phyloP scores from a whole-genome alignment of 225 moss, liverwort and hornwort species.

The Antitrichia curtipendula region DNA sequence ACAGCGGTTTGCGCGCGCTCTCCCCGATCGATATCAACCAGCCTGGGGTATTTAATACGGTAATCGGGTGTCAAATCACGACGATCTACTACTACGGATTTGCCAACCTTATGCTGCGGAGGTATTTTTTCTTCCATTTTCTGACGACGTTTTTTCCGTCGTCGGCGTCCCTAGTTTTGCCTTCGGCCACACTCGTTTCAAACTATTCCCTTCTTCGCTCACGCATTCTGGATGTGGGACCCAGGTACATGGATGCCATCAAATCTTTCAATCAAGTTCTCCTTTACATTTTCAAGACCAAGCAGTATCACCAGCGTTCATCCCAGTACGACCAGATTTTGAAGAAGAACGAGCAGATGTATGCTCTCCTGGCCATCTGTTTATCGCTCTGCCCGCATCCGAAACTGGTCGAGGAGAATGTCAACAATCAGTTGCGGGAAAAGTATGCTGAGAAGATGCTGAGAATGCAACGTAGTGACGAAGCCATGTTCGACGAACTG shows the following conservation, averaged over 20 bases:
- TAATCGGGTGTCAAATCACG: slow-evolving; percentile 93
- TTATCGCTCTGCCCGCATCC: slow-evolving; percentile 90
- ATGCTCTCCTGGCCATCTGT: slow-evolving; percentile 80
- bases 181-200: not conserved
- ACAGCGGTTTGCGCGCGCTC: slow-evolving; percentile 81
- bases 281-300: slow-evolving; percentile 88
- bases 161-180: not conserved
- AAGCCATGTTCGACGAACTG: slow-evolving; percentile 87
- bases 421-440: slow-evolving; percentile 90
- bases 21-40: slow-evolving; percentile 79
- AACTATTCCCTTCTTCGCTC: not conserved
- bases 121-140: slow-evolving; percentile 18
- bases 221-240: not conserved
- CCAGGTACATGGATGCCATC: slow-evolving; percentile 83
- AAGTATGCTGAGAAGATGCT: slow-evolving; percentile 99
- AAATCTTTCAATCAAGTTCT: slow-evolving; percentile 95
- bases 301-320: slow-evolving; percentile 94
- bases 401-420: slow-evolving; percentile 93
- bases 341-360: slow-evolving; percentile 99
- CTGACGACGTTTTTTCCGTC: not conserved
- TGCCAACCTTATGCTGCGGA: slow-evolving; percentile 93
- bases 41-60: slow-evolving; percentile 82
- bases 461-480: slow-evolving; percentile 96
- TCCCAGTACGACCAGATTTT: slow-evolving; percentile 95
- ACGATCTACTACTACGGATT: slow-evolving; percentile 96